Evolutionary conservation across 805 yeast species (phyloP), one percentile per base, ranked within the genome.

Genomic region (Saccharomyces jurei): DNA sequence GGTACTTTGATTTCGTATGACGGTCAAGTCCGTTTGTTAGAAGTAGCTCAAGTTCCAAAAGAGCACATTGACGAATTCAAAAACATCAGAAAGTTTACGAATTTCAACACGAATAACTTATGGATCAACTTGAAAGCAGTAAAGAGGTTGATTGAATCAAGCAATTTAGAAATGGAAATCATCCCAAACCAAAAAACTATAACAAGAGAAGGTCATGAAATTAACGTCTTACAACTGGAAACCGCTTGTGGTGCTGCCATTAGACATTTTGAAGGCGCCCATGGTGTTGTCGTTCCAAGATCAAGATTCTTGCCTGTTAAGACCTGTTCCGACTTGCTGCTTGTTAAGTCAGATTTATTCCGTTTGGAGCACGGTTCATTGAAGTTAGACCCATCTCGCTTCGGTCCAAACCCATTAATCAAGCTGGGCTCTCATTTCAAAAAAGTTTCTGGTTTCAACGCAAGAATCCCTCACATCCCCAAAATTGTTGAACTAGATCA

Each of bases 201-300:
- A 68, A 79, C 83, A 52, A 69, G 74, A 59, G 80, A 80, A 63
- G 96, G 96, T 56, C 81, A 82, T 61, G 97, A 91, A 61, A 79
- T 86, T 63, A 84, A 86, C 67, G 97, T 92, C 51, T 76, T 92
- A 68, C 99, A 92, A 77, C 83, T 94, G 69, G 99, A 94, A 79
- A 94, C 99, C 51, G 99, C 99, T 29, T 96, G 89, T 64, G 99
- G 99, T 78, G 98, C 99, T 44, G 98, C 98, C 50, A 94, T 94
- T 70, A 87, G 96, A 75, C 92, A 91, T 75, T 94, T 94, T 75
- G 79, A 85, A 61, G 87, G 89, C 64, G 97, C 97, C 30, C 96
- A 89, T 67, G 99, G 99, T 75, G 95, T 94, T 64, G 96, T 90
- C 66, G 99, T 94, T 41, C 98, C 99, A 74, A 89, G 99, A 78